A percentile compares a stretch with the other conserved stretches of the same genome.
These are phyloP conservation scores for Tephrocybe sp. DNA, from an alignment of 768 basidiomycete genomes.

Conservation along the genomic window DNA sequence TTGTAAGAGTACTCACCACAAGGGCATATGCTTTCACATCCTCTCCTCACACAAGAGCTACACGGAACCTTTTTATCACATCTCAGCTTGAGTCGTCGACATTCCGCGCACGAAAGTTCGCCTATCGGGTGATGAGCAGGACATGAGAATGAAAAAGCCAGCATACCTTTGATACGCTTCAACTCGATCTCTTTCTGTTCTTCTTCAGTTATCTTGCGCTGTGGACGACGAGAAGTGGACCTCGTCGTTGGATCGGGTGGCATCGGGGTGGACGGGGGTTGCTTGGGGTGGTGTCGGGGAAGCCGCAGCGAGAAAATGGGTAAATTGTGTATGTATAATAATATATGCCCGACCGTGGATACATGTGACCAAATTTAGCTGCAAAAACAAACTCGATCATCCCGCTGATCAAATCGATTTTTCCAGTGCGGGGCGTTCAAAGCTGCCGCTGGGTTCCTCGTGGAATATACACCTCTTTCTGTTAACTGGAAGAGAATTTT, in stretches of 20 bases:
- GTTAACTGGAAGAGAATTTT: no score
- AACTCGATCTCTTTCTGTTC: slow-evolving; percentile 51
- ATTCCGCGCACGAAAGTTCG: slow-evolving; percentile 54
- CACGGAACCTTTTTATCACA: slow-evolving; percentile 55
- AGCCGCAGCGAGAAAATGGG: neutral
- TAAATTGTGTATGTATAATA: neutral
- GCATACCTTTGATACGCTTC: slow-evolving; percentile 44
- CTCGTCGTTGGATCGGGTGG: slow-evolving; percentile 41
- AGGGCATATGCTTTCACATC: slow-evolving; percentile 66
- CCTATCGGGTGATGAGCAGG: slow-evolving; percentile 24
- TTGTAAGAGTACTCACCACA: slow-evolving; percentile 33
- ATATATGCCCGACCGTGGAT: neutral
- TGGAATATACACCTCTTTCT: no score
- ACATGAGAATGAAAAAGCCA: slow-evolving; percentile 1
- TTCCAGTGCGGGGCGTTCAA: neutral
- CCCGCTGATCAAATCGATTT: neutral
- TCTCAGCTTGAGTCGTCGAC: slow-evolving; percentile 45
- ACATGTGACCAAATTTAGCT: slow-evolving; percentile 7
- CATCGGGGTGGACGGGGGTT: slow-evolving; percentile 24
- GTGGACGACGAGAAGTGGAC: slow-evolving; percentile 33
- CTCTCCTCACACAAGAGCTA: slow-evolving; percentile 49
- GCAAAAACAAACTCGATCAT: neutral
- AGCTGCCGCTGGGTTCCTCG: neutral
- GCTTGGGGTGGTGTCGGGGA: neutral
- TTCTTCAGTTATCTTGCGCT: slow-evolving; percentile 45